Conservation (phyloP, 2,329 filamentous ascomycete species). For the Samsoniella hepiali region DNA sequence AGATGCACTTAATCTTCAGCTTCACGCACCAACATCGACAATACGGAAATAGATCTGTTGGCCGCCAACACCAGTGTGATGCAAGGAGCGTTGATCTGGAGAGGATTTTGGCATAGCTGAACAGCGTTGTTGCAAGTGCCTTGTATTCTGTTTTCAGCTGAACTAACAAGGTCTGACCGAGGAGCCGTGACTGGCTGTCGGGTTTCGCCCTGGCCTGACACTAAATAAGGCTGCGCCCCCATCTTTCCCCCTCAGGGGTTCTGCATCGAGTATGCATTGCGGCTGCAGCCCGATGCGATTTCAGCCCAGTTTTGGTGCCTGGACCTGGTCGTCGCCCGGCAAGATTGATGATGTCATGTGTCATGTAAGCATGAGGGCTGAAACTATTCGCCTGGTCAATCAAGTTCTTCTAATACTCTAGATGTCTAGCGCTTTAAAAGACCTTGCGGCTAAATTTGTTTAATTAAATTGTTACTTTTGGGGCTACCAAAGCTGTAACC, state of each 20-base stretch:
- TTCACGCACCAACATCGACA: background rate
- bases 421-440: no score
- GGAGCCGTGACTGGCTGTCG: background rate
- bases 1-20: background rate
- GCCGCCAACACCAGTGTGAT: background rate
- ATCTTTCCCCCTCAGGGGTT: background rate
- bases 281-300: background rate
- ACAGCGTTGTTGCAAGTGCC: background rate
- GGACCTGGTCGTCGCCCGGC: background rate
- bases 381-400: no score
- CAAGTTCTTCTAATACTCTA: no score
- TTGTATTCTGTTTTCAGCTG: background rate
- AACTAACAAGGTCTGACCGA: background rate
- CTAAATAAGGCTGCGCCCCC: background rate
- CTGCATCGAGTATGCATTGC: background rate
- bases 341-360: background rate
- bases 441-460: no score
- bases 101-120: background rate
- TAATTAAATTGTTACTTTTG: no score
- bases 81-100: background rate
- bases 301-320: background rate
- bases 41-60: background rate
- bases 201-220: background rate
- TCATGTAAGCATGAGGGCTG: background rate
- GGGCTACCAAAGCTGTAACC: no score